A percentile compares a stretch with the other conserved stretches of the same genome.
Conservation (phyloP, 73 alveolate species). For the Halteria grandinella region DNA sequence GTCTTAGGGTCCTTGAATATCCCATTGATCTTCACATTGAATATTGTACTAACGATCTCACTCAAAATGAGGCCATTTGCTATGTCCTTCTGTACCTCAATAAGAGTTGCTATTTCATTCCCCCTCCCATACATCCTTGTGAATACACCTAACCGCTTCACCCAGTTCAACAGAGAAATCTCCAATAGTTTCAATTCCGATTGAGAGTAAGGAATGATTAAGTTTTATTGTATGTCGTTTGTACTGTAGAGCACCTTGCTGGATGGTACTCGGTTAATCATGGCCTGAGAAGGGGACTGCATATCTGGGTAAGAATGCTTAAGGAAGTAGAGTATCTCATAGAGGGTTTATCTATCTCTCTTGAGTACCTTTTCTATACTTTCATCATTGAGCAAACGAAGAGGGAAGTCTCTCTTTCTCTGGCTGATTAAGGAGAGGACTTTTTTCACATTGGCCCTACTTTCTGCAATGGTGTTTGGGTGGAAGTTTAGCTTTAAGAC, state of each 20-base stretch:
- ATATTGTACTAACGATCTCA: slow-evolving; percentile 42
- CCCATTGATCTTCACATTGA: slow-evolving; percentile 56
- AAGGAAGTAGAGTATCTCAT: slow-evolving; percentile 67
- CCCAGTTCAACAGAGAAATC: slow-evolving; percentile 66
- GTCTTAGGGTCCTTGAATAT: slow-evolving; percentile 72
- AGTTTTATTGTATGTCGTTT: slow-evolving; percentile 5
- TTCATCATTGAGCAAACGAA: slow-evolving; percentile 31
- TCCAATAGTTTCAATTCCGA: slow-evolving; percentile 58
- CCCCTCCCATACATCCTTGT: slow-evolving; percentile 1
- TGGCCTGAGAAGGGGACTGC: slow-evolving; percentile 26
- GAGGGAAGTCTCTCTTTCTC: slow-evolving; percentile 60
- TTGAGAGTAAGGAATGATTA: slow-evolving; percentile 46
- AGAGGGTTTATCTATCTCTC: slow-evolving; percentile 62
- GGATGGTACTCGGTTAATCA: no score
- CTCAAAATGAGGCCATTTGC: slow-evolving; percentile 66
- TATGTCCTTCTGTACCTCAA: slow-evolving; percentile 53
- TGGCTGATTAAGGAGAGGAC: slow-evolving; percentile 32
- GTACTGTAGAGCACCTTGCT: no score
- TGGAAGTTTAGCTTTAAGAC: slow-evolving; percentile 23
- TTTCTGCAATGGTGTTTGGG: slow-evolving; percentile 60
- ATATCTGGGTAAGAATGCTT: slow-evolving; percentile 60
- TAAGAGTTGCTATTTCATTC: slow-evolving; percentile 2
- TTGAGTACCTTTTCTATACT: slow-evolving; percentile 44
- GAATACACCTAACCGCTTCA: slow-evolving; percentile 47
- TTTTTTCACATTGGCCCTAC: slow-evolving; percentile 59